phyloP scores from a whole-genome alignment of 1,284 basidiomycete genomes.

The Cronartium quercuum region DNA sequence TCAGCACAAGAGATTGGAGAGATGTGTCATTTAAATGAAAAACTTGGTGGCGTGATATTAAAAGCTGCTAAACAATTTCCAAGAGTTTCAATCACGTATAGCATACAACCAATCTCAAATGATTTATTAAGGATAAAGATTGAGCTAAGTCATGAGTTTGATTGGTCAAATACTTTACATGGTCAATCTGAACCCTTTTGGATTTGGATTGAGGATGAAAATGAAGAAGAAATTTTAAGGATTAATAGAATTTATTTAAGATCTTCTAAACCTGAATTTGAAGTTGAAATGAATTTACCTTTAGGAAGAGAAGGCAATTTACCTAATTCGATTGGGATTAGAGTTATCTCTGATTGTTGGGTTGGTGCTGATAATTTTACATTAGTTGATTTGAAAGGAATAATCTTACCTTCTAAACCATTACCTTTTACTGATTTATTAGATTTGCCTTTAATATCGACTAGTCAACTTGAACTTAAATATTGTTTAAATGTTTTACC shows the following conservation, averaged over 20 bases:
- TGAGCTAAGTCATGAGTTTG: constrained; percentile 63
- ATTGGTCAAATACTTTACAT: constrained; percentile 76
- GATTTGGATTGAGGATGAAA: constrained; percentile 88
- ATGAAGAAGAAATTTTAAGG: constrained; percentile 74
- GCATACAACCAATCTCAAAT: constrained; percentile 73
- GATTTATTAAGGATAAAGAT: constrained; percentile 76
- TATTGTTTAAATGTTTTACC: constrained; percentile 7
- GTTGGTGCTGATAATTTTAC: constrained; percentile 78
- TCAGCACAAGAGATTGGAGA: constrained; percentile 70
- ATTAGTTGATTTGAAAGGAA: constrained; percentile 59
- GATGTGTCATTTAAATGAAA: constrained; percentile 78
- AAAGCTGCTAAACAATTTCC: constrained; percentile 83
- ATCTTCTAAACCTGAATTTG: constrained; percentile 56
- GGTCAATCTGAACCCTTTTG: constrained; percentile 80
- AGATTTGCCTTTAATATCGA: constrained; percentile 71
- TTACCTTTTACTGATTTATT: constrained; percentile 64
- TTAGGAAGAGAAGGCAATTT: constrained; percentile 53
- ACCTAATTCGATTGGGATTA: constrained; percentile 62
- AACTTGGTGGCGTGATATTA: constrained; percentile 71
- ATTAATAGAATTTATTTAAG: constrained; percentile 67
- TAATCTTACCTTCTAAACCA: constrained; percentile 70
- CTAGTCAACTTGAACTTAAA: constrained; percentile 56
- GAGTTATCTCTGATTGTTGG: constrained; percentile 87
- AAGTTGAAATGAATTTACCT: constrained; percentile 74
- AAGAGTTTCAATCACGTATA: constrained; percentile 61